Base-by-base conservation (phyloP, 2,329 filamentous ascomycete genomes). In the Cryphonectria japonica region DNA sequence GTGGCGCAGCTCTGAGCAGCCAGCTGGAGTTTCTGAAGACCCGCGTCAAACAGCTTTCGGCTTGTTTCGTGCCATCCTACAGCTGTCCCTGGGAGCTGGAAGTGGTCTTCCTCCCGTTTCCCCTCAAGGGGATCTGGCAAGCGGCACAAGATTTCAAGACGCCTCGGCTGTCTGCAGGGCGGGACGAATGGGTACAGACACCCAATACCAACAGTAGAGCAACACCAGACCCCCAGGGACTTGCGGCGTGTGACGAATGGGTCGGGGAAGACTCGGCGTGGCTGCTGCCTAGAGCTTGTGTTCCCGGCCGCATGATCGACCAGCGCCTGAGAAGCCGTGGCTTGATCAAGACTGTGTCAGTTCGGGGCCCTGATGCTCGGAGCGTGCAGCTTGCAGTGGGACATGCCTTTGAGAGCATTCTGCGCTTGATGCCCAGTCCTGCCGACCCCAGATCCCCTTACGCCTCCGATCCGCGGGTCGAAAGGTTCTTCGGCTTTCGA, bases 261-360 rank as follows among this genome's bases (percentile, higher is more conserved):
- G 79, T 80, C 7, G 80, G 80, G 5, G 79, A 83, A 2, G 83
- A 85, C 37, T 84, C 84, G 22, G 88, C 89, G 29, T 92, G 91
- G 88, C 82, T 94, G 32, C 83, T 90, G 59, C 89, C 92, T 1
- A 90, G 89, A 75, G 92, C 92, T 1, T 94, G 89, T 76, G 86
- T 87, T 3, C 84, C 87, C 3, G 87, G 87, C 46, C 88, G 89
- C 63, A 80, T 87, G 19, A 86, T 92, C 50, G 92, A 92, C 76
- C 86, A 89, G 78, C 86, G 93, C n/a, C 84, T 95, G n/a, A 86
- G 86, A 72, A 95, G 92, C 77, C 87, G 92, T 69, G 93, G 93
- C 0, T 83, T 95, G 13, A 86, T 95, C 57, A 89, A 88, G 75
- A 88, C 84, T 1, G 83, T 94, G 29, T 84, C 84, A 0, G 83